Conservation (phyloP, 192 early-diverging fungal species). For the Coemansia umbellata region DNA sequence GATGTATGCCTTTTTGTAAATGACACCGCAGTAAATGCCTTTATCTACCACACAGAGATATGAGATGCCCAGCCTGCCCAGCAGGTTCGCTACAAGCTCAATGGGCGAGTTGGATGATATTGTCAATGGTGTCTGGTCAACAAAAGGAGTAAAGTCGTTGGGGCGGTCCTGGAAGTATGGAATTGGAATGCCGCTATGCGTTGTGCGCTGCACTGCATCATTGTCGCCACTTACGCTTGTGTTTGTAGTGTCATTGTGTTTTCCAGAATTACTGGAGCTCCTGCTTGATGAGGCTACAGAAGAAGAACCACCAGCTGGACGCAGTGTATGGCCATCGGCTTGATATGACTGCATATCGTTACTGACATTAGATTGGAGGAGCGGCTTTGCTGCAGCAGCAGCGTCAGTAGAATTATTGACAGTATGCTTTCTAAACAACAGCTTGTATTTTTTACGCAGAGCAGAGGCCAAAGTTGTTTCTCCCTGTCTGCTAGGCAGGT, state of each 20-base stretch:
- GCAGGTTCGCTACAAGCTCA: constrained; percentile 80
- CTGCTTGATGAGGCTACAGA: too few relatives aligned
- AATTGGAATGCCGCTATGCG: constrained; percentile 18
- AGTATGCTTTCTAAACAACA: neutral
- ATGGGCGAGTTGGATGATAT: constrained; percentile 73
- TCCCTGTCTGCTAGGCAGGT: neutral
- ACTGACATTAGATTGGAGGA: neutral
- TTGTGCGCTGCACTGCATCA: neutral
- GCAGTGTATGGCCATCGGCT: constrained; percentile 1
- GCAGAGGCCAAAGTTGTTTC: neutral
- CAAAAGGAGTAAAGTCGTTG: constrained; percentile 44
- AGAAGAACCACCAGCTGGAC: too few relatives aligned
- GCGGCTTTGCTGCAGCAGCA: neutral
- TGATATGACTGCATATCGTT: constrained; percentile 17
- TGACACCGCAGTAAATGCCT: constrained; percentile 74
- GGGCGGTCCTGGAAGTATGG: constrained; percentile 36
- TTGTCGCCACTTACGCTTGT: neutral
- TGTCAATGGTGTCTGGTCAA: constrained; percentile 69
- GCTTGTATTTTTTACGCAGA: neutral
- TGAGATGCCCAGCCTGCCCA: constrained; percentile 77
- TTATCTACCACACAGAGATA: constrained; percentile 76
- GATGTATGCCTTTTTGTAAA: constrained; percentile 82
- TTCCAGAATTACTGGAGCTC: constrained; percentile 8
- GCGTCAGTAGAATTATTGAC: neutral
- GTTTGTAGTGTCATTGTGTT: neutral